Evolutionary conservation across 257 asterid genomes (phyloP).

Genomic region (Solanum virginianum): DNA sequence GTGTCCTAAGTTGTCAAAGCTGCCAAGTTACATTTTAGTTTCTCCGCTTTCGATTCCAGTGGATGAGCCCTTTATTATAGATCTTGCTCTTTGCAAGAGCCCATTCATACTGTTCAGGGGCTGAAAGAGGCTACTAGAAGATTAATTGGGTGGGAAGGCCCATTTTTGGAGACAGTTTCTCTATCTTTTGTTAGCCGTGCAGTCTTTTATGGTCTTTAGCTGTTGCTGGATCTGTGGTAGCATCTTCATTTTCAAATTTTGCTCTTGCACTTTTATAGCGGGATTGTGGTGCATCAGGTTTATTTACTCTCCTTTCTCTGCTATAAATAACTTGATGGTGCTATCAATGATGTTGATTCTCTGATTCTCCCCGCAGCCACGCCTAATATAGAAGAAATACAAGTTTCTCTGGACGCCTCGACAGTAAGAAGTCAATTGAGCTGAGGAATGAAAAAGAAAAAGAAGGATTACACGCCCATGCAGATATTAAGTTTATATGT

Average conservation of each 20-base stretch:
- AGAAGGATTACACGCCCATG: conserved; percentile 52
- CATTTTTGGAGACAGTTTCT: conserved; percentile 74
- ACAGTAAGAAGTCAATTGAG: conserved; percentile 27
- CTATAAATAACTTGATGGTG: neutral
- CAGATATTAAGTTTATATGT: conserved; percentile 27
- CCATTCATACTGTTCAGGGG: conserved; percentile 78
- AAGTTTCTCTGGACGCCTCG: conserved; percentile 20
- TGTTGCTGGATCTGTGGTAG: conserved; percentile 52
- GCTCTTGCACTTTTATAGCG: conserved; percentile 67
- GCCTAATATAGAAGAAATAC: conserved; percentile 61
- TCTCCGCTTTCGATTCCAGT: conserved; percentile 38
- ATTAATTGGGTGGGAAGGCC: conserved; percentile 85
- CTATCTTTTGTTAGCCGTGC: conserved; percentile 87
- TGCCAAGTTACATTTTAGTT: conserved; percentile 64
- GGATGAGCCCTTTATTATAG: conserved; percentile 55
- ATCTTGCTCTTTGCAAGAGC: conserved; percentile 81
- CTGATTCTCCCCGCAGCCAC: conserved; percentile 52
- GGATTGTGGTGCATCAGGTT: conserved; percentile 72
- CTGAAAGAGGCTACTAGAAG: conserved; percentile 80
- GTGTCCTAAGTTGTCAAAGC: conserved; percentile 34
- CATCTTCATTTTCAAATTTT: conserved; percentile 59
- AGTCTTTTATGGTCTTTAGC: conserved; percentile 86
- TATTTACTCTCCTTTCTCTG: neutral
- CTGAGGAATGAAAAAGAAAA: conserved; percentile 28
- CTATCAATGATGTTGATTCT: conserved; percentile 16